Evolutionary conservation across 2,329 filamentous ascomycete genomes (phyloP), one percentile per base, ranked within the genome.

Genomic region (Colletotrichum tropicicola): DNA sequence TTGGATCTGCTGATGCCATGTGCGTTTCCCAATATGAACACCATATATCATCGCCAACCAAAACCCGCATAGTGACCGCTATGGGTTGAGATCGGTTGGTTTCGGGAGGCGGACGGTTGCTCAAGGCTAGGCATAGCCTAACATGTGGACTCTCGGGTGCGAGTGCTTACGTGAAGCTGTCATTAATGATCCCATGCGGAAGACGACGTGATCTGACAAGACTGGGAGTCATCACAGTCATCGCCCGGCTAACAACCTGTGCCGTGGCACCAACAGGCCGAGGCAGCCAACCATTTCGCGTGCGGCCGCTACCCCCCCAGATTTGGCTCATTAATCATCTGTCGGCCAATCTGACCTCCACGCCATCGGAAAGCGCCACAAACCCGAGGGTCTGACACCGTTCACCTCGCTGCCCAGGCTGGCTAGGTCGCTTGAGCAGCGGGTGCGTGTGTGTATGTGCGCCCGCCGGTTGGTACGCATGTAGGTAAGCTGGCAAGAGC

Each of bases 161-260:
- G 44, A 39, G 28, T 65, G 58, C 62, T 55, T 65, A 56, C 43
- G 57, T 62, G 58, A 65, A 65, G 62, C 28, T 57, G 57, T 56
- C 58, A 45, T 62, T 35, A 62, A 51, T 62, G 51, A 65, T 47
- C 35, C 51, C 62, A 62, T 51, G 58, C 62, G 58, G 62, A 44
- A 19, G 35, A 45, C 62, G 37, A 65, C 62, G 62, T 62, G 62
- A 65, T 56, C 51, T 28, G 45, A 48, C 54, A 8, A 47, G 28
- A 62, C 58, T 41, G 58, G 61, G 28, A 51, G 30, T 51, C 49
- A 51, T 49, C 61, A 45, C 44, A 51, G 23, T 56, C 61, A 61
- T 43, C 58, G 58, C 62, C 62, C 62, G 48, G 58, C 58, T 62
- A 56, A 28, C 37, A 55, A 28, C 30, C 41, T 55, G 62, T 52